These are phyloP conservation scores for Microdochium trichocladiopsis DNA, from an alignment of 2,329 filamentous ascomycete species.

Conservation along the genomic window DNA sequence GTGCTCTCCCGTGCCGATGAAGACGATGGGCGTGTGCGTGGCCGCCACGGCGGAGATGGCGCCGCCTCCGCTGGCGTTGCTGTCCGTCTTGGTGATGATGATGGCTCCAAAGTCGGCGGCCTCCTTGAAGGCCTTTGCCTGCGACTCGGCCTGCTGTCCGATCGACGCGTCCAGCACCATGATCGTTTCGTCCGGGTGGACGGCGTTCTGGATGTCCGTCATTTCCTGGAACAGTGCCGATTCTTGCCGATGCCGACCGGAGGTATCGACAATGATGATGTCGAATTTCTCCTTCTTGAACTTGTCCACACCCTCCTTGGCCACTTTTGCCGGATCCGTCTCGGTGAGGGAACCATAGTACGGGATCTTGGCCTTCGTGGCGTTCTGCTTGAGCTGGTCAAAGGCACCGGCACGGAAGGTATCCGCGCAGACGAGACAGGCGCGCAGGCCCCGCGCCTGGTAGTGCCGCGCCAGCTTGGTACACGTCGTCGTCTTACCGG, in stretches of 20 bases:
- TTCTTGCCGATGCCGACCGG: constrained; percentile 90
- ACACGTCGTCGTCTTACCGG: constrained; percentile 96
- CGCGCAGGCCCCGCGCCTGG: constrained; percentile 84
- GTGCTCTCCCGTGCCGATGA: constrained; percentile 96
- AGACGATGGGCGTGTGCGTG: constrained; percentile 94
- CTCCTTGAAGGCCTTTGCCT: constrained; percentile 95
- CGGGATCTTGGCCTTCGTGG: constrained; percentile 96
- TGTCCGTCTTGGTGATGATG: constrained; percentile 98
- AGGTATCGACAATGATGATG: constrained; percentile 97
- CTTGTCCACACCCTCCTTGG: constrained; percentile 92
- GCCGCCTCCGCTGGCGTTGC: constrained; percentile 89
- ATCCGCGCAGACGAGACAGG: constrained; percentile 92
- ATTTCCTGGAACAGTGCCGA: constrained; percentile 95
- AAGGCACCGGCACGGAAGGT: constrained; percentile 98
- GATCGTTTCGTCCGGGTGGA: constrained; percentile 92
- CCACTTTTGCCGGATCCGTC: constrained; percentile 89
- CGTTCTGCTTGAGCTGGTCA: constrained; percentile 97
- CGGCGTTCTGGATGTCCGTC: constrained; percentile 89
- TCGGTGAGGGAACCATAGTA: constrained; percentile 97
- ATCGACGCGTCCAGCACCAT: constrained; percentile 97
- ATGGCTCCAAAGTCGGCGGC: constrained; percentile 96
- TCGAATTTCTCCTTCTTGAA: constrained; percentile 99
- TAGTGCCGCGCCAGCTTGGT: constrained; percentile 96
- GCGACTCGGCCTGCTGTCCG: constrained; percentile 89
- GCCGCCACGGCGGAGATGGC: constrained; percentile 96